These are phyloP conservation scores for Amanita rubescens DNA, from an alignment of 768 basidiomycete genomes.

Conservation along the genomic window DNA sequence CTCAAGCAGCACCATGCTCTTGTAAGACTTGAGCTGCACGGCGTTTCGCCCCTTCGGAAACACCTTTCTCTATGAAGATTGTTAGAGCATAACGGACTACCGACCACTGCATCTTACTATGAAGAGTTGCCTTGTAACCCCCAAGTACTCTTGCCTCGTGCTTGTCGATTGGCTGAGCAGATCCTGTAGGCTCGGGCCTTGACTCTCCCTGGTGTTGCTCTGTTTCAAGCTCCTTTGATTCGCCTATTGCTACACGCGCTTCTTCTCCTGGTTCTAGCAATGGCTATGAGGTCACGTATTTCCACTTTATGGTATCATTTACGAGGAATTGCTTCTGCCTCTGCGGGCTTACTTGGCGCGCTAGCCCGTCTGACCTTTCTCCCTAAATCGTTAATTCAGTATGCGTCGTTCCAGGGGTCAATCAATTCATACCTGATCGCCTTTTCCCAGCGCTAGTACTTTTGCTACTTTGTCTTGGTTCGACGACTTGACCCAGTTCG, in stretches of 20 bases:
- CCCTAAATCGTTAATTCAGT: not conserved
- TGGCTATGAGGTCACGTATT: not conserved
- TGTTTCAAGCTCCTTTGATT: not conserved
- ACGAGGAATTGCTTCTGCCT: not conserved
- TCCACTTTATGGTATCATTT: not conserved
- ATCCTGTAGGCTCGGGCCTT: too few species aligned
- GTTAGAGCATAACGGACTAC: not conserved
- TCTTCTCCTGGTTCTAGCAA: not conserved
- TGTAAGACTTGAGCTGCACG: constrained; percentile 12
- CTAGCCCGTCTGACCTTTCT: not conserved
- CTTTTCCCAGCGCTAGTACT: not conserved
- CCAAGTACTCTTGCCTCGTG: constrained; percentile 16
- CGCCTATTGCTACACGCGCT: not conserved
- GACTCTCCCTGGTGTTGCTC: not conserved
- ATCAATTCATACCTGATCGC: not conserved
- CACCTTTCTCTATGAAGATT: constrained; percentile 10
- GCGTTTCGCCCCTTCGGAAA: constrained; percentile 14
- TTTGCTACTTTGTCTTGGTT: constrained; percentile 1
- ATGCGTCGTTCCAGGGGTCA: not conserved
- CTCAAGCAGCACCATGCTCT: constrained; percentile 10
- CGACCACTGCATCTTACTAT: constrained; percentile 15
- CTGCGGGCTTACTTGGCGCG: not conserved
- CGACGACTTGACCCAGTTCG: constrained; percentile 5
- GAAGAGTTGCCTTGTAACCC: constrained; percentile 23
- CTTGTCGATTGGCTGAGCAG: not conserved